Base-by-base conservation (phyloP, 2,329 filamentous ascomycete species). In the Clonostachys byssicola region DNA sequence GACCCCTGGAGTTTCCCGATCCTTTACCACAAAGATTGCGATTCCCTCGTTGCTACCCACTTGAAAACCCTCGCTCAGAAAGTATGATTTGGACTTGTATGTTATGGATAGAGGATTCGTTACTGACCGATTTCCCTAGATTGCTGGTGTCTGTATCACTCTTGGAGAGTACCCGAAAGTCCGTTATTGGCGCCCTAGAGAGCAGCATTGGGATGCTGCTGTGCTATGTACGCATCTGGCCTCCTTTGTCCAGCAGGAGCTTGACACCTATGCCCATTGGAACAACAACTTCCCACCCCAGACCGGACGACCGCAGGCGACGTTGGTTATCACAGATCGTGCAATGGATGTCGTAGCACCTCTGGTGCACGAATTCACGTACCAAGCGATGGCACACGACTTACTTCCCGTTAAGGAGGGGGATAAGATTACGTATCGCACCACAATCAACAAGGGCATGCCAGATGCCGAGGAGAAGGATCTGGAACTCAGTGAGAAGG, bases 351-450 rank as follows among this genome's bases (percentile, higher is more conserved):
- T 96, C 5, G 83, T 87, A 70, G 85, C 92, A 0, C 94, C 94
- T 2, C 70, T 97, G 12, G 63, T 97, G 5, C 94, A 99, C 67
- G 94, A 99, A 60, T 96, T 99, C 63, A 96, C 94, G 12, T 99
- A 97, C 64, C 94, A 99, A 67, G 91, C 94, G 44, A 97, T 99
- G 92, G 92, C 90, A 5, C 89, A 96, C 65, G 94, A 99, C 62
- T 73, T 99, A 9, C 72, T 99, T 33, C 87, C 88, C 1, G 90
- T 99, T 60, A 85, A 88, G 57, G 94, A 97, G 46, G 86, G 81
- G 20, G 91, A 96, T 54, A 96, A 94, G 64, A 80, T 95, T 10
- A 90, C 86, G 0, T 99, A 92, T 62, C 86, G 85, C 54, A 92
- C 91, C 45, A 73, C 80, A 3, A 74, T 94, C 52, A 94, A 95